Evolutionary conservation across 768 basidiomycete species (phyloP).

Genomic region (Lanmaoa pseudosensibilis): DNA sequence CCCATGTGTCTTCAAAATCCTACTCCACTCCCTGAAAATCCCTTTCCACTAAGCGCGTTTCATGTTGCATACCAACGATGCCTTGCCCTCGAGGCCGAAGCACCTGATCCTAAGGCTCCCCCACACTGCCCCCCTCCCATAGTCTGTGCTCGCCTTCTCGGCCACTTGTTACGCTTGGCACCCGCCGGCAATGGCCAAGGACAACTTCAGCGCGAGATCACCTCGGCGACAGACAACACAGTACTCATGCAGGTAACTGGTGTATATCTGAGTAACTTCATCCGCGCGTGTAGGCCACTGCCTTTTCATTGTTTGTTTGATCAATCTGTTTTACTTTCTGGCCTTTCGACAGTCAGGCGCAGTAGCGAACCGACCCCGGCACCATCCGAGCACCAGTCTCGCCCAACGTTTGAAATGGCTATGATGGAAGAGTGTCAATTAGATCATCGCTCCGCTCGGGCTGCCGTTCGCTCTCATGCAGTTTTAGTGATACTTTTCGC

Average conservation of each 20-base stretch:
- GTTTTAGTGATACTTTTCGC: neutral
- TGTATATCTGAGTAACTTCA: neutral
- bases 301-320: no score
- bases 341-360: neutral
- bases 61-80: neutral
- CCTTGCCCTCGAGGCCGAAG: neutral
- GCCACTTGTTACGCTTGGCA: neutral
- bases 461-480: neutral
- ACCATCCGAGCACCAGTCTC: neutral
- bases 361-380: neutral
- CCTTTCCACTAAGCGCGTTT: neutral
- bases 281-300: neutral
- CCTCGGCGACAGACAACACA: neutral
- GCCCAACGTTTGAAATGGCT: neutral
- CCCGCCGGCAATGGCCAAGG: neutral
- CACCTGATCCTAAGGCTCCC: no score
- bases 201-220: conserved; percentile 2
- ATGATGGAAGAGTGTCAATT: neutral
- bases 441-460: neutral
- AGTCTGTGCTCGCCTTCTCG: conserved; percentile 1
- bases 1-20: no score
- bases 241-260: neutral
- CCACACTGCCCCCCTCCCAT: neutral
- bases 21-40: no score
- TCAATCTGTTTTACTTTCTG: neutral